Conservation (phyloP, 345 rosid genomes). For the Heritiera littoralis region DNA sequence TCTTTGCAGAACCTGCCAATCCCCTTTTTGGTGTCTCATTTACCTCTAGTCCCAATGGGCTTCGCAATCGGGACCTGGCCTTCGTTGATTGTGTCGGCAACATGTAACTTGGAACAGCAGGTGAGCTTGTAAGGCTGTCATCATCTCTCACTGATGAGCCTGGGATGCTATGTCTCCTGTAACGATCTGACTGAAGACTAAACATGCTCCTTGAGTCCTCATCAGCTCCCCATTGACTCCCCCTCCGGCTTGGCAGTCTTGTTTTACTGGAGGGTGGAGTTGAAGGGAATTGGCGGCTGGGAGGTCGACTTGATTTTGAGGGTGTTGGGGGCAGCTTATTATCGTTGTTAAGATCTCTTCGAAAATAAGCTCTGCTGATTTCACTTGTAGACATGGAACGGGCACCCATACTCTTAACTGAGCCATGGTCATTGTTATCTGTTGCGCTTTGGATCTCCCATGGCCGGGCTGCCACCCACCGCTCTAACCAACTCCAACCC, state of each 20-base stretch:
- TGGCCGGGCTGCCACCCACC: slow-evolving; percentile 85
- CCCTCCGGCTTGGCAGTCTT: slow-evolving; percentile 46
- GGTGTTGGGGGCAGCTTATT: slow-evolving; percentile 43
- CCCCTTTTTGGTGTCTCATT: slow-evolving; percentile 36
- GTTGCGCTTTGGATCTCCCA: slow-evolving; percentile 55
- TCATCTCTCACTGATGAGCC: slow-evolving; percentile 57
- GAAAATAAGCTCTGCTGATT: slow-evolving; percentile 50
- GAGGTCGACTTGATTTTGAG: slow-evolving; percentile 40
- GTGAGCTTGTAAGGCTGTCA: slow-evolving; percentile 55
- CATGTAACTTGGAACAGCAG: slow-evolving; percentile 61
- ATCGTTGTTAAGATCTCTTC: slow-evolving; percentile 28
- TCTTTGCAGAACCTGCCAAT: slow-evolving; percentile 41
- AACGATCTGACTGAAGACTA: slow-evolving; percentile 47
- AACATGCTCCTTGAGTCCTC: slow-evolving; percentile 59
- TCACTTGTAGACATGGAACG: slow-evolving; percentile 52
- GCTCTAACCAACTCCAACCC: slow-evolving; percentile 99
- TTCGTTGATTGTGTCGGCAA: slow-evolving; percentile 51
- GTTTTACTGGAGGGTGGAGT: slow-evolving; percentile 45
- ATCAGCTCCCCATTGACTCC: slow-evolving; percentile 49
- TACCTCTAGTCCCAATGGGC: slow-evolving; percentile 34
- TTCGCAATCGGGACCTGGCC: slow-evolving; percentile 40
- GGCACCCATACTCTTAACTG: slow-evolving; percentile 53
- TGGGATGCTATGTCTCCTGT: slow-evolving; percentile 59
- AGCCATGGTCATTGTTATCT: slow-evolving; percentile 54
- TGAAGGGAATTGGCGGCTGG: slow-evolving; percentile 48